Evolutionary conservation across 129 eudicot species (phyloP), one percentile per base, ranked within the genome.

Genomic region (Flaveria bidentis): DNA sequence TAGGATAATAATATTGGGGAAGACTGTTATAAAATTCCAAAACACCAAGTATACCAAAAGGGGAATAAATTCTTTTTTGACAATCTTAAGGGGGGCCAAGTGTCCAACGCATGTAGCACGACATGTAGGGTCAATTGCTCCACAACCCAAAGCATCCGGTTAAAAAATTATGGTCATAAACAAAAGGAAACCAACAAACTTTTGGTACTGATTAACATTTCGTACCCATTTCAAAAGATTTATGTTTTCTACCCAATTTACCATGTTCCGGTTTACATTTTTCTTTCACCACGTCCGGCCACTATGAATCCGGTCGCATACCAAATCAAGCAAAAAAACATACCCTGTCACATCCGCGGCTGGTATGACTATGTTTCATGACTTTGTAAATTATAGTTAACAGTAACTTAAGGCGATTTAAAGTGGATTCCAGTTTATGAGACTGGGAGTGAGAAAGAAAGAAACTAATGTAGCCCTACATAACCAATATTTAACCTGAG

Each of bases 181-280:
- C 60, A n/a, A 53, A 53, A 53, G 22, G 60, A 53, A 20, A 57
- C 15, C 64, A 57, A 57, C 64, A 57, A 53, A 53, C 22, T n/a
- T n/a, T 53, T 53, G 60, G 30, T 57, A 23, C 33, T 20, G 33
- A 20, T 12, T n/a, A 13, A 50, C 5, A 15, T 50, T 50, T 13
- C 49, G 14, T 45, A 45, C 49, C 49, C 13, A 45, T 45, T 14
- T 14, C 15, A 57, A 20, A 20, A 56, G 9, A 18, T 7, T 56
- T 56, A 20, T 56, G 8, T 20, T 56, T 56, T 2, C 4, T 9
- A 56, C 64, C 30, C 30, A 28, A 28, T 28, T 28, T 28, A 28
- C 30, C n/a, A n/a, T n/a, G n/a, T n/a, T n/a, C n/a, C n/a, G n/a
- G n/a, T 33, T 33, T 4, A 33, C 39, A 33, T 33, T 33, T 33